A percentile compares a stretch with the other conserved stretches of the same genome.
phyloP scores from a whole-genome alignment of 2,329 filamentous ascomycete genomes.

The Fusarium torulosum region DNA sequence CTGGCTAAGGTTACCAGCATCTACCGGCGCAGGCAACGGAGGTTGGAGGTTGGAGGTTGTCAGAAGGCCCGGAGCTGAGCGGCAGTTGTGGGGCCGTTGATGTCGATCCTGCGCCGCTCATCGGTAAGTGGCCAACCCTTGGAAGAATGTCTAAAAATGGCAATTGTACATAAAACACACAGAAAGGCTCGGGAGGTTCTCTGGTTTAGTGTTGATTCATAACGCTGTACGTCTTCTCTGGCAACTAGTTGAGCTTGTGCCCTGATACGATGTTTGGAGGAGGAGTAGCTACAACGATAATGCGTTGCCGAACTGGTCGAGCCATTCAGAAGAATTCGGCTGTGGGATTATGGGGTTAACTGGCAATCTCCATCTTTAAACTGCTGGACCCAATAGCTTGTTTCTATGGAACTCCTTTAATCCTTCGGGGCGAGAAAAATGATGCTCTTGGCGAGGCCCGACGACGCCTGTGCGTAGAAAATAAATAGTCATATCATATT shows the following conservation, averaged over 20 bases:
- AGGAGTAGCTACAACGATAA: background rate
- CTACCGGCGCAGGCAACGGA: background rate
- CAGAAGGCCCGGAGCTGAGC: constrained; percentile 3
- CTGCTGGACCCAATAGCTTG: constrained; percentile 5
- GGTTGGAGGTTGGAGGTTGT: background rate
- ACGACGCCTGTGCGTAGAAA: background rate
- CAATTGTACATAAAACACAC: background rate
- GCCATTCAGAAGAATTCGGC: background rate
- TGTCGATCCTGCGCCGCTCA: constrained; percentile 17
- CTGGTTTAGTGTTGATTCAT: background rate
- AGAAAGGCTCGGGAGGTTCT: background rate
- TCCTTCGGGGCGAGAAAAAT: background rate
- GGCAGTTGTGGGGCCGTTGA: constrained; percentile 21
- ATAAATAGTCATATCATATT: constrained; percentile 19
- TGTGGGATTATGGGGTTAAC: background rate
- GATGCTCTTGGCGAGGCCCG: constrained; percentile 20
- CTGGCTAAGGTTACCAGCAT: background rate
- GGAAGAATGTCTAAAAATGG: constrained; percentile 21
- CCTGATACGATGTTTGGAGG: background rate
- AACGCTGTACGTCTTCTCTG: background rate
- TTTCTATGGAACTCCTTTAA: background rate
- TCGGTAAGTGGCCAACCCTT: constrained; percentile 24
- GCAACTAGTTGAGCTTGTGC: background rate
- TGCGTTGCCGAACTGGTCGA: background rate
- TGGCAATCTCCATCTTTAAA: background rate